Conservation (phyloP, 2,329 filamentous ascomycete genomes). For the Colletotrichum endophyticum region DNA sequence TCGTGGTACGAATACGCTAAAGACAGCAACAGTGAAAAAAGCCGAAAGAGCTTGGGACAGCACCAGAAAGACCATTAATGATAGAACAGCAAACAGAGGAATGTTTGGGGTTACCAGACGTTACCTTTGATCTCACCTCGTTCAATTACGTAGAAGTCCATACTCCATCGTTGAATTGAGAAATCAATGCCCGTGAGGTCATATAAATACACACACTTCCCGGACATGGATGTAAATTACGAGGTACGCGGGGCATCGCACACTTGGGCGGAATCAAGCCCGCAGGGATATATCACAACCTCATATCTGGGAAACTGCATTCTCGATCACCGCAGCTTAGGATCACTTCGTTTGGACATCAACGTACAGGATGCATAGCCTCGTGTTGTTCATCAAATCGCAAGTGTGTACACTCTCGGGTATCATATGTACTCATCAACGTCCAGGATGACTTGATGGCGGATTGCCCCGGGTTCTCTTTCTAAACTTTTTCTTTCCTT, state of each 20-base stretch:
- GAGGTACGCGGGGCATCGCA: too few relatives aligned
- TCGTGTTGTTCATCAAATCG: conserved; percentile 26
- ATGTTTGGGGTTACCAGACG: neutral
- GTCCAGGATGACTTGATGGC: conserved; percentile 10
- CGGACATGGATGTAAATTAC: too few relatives aligned
- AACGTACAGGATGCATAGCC: neutral
- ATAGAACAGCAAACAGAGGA: neutral
- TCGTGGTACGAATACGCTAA: rapidly evolving
- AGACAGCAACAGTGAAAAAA: neutral
- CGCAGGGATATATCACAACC: too few relatives aligned
- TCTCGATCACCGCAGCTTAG: too few relatives aligned
- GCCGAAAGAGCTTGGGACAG: rapidly evolving
- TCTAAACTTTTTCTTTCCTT: neutral
- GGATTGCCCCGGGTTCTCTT: conserved; percentile 9
- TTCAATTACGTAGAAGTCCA: too few relatives aligned
- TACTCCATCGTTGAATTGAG: too few relatives aligned
- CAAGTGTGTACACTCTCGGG: conserved; percentile 27
- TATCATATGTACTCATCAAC: conserved; percentile 32
- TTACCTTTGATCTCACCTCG: neutral
- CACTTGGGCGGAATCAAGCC: too few relatives aligned
- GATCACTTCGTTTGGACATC: neutral
- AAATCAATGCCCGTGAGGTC: too few relatives aligned
- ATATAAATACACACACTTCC: too few relatives aligned
- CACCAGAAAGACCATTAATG: rapidly evolving
- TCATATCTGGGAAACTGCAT: too few relatives aligned